Conservation (phyloP, 441 rosid genomes). For the Manihot esculenta region DNA sequence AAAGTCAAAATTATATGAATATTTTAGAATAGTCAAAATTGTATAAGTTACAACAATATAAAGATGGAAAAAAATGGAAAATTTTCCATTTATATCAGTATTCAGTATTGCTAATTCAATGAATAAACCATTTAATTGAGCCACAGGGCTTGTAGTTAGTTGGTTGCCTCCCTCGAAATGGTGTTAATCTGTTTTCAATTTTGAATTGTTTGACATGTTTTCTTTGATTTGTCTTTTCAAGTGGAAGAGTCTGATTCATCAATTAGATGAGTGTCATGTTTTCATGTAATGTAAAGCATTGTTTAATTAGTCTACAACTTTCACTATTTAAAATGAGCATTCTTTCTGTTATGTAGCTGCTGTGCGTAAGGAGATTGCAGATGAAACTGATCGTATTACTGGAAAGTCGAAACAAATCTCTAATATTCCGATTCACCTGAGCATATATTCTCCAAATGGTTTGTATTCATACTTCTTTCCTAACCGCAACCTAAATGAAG, state of each 20-base stretch:
- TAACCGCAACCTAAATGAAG: slow-evolving; percentile 7
- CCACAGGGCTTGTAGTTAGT: not conserved
- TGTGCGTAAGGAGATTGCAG: slow-evolving; percentile 90
- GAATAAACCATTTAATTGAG: too few species aligned
- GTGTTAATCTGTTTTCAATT: not conserved
- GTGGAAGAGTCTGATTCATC: not conserved
- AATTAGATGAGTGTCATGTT: not conserved
- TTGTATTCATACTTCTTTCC: slow-evolving; percentile 28
- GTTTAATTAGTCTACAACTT: not conserved
- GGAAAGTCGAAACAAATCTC: slow-evolving; percentile 92
- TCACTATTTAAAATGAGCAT: slow-evolving; percentile 2
- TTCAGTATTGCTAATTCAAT: not conserved
- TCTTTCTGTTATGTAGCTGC: slow-evolving; percentile 53
- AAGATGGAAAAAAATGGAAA: not conserved
- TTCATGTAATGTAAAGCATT: not conserved
- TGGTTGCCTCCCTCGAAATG: not conserved
- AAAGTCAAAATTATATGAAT: too few species aligned
- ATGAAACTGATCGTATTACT: slow-evolving; percentile 96
- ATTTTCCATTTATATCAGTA: not conserved
- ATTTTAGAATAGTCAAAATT: not conserved
- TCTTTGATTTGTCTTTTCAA: too few species aligned
- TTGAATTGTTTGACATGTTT: not conserved
- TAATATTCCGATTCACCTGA: slow-evolving; percentile 87
- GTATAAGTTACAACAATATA: not conserved
- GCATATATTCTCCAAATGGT: slow-evolving; percentile 96